Conservation (phyloP, 345 rosid genomes). For the Eutrema heterophyllum region DNA sequence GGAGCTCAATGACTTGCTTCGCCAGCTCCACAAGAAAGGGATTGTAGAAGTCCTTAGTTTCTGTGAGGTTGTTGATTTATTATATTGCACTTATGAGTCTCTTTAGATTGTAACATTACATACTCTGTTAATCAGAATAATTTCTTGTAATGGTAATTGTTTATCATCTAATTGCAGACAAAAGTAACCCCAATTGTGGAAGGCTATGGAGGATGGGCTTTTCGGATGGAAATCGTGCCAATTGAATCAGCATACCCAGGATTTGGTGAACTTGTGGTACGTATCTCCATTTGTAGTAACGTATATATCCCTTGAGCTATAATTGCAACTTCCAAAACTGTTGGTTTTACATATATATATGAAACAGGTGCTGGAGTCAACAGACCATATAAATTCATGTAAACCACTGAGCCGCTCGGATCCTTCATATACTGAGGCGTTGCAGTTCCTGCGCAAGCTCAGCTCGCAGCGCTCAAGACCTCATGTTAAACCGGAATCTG, state of each 20-base stretch:
- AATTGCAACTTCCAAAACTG: background rate
- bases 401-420: slow-evolving; percentile 77
- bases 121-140: background rate
- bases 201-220: slow-evolving; percentile 99
- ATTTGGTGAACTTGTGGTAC: slow-evolving; percentile 92
- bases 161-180: slow-evolving; percentile 51
- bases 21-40: slow-evolving; percentile 75
- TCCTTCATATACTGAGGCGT: slow-evolving; percentile 72
- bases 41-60: slow-evolving; percentile 83
- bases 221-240: slow-evolving; percentile 90
- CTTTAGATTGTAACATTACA: background rate
- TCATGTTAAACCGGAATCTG: slow-evolving; percentile 6
- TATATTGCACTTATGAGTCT: background rate
- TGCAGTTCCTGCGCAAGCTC: slow-evolving; percentile 64
- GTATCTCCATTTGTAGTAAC: slow-evolving; percentile 24
- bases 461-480: slow-evolving; percentile 39
- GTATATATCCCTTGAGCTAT: background rate
- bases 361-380: slow-evolving; percentile 83
- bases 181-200: slow-evolving; percentile 95
- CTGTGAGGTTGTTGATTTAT: slow-evolving; percentile 64
- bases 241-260: slow-evolving; percentile 98
- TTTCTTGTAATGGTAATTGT: background rate
- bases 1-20: slow-evolving; percentile 81
- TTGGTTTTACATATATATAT: background rate
- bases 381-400: slow-evolving; percentile 97